phyloP scores from a whole-genome alignment of 768 basidiomycete genomes.

The Erythrobasidium yunnanense region DNA sequence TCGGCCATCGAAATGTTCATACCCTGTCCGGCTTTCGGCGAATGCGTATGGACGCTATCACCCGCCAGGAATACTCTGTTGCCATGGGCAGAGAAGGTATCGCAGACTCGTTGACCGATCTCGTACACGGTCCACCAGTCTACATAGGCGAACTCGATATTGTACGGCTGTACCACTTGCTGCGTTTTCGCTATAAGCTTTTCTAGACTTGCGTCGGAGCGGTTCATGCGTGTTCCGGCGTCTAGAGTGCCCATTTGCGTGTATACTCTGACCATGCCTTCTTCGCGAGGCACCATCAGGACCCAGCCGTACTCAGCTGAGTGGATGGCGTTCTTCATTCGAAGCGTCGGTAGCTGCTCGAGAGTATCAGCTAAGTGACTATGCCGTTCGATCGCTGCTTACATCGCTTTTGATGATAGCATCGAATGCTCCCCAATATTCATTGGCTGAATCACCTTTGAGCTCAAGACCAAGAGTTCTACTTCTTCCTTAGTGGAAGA shows the following conservation, averaged over 20 bases:
- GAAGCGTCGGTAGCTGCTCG: slow-evolving; percentile 21
- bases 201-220: slow-evolving; percentile 29
- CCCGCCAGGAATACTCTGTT: slow-evolving; percentile 36
- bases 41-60: slow-evolving; percentile 32
- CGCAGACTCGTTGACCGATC: slow-evolving; percentile 33
- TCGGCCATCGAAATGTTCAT: slow-evolving; percentile 54
- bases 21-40: slow-evolving; percentile 36
- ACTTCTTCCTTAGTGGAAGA: no score
- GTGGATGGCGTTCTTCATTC: slow-evolving; percentile 30
- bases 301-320: slow-evolving; percentile 21
- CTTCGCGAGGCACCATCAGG: slow-evolving; percentile 26
- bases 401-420: slow-evolving; percentile 25
- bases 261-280: slow-evolving; percentile 18
- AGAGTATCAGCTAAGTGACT: background rate
- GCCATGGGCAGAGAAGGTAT: slow-evolving; percentile 26
- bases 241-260: slow-evolving; percentile 9
- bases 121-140: slow-evolving; percentile 37
- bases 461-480: slow-evolving; percentile 29
- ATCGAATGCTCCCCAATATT: slow-evolving; percentile 30
- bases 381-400: background rate
- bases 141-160: slow-evolving; percentile 31
- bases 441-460: slow-evolving; percentile 30
- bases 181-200: slow-evolving; percentile 30
- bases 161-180: slow-evolving; percentile 32
- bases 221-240: slow-evolving; percentile 26